Base-by-base conservation (phyloP, 345 rosid genomes). In the Bruguiera parviflora region DNA sequence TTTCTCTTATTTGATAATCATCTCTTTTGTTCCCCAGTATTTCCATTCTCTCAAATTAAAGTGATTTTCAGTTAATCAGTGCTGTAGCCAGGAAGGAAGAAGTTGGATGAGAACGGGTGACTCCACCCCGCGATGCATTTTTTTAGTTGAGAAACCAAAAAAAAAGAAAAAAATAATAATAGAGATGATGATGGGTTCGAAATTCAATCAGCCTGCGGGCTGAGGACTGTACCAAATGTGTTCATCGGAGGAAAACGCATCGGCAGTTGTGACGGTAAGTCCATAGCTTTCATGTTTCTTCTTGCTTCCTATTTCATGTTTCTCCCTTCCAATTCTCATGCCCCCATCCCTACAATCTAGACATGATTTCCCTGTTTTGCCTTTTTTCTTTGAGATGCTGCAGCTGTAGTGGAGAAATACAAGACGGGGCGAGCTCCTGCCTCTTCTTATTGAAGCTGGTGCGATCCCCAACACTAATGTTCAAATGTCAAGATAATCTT, bases 241-340 rank as follows among this genome's bases (percentile, higher is more conserved):
- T 89, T 91, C 81, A 86, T 83, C 18, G 88, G 79, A 58, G 92
- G 84, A 11, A 87, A 84, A 70, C 89, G 84, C 33, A 81, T 91
- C 2, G 91, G 86, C 61, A 92, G 91, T 53, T 89, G 89, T 53
- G 86, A 87, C 49, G n/a, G 92, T 87, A 78, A 82, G 82, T 15
- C 15, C 24, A 16, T 2, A n/a, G 13, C 15, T 37, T 8, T 37
- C 39, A 35, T 35, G 9, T 37, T 39, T 10, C 47, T 39, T 20
- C 24, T 47, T 32, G 21, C 5, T 4, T 9, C 10, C 29, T 27
- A 5, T 3, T 22, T 21, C 15, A 27, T 55, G 5, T 16, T 18
- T 13, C 59, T 57, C 46, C 47, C 15, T 53, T 10, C 49, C n/a
- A 5, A n/a, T 33, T 29, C 29, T 13, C 19, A n/a, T 60, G 28